phyloP scores from a whole-genome alignment of 768 basidiomycete species.

The Phlebiopsis gigantea region DNA sequence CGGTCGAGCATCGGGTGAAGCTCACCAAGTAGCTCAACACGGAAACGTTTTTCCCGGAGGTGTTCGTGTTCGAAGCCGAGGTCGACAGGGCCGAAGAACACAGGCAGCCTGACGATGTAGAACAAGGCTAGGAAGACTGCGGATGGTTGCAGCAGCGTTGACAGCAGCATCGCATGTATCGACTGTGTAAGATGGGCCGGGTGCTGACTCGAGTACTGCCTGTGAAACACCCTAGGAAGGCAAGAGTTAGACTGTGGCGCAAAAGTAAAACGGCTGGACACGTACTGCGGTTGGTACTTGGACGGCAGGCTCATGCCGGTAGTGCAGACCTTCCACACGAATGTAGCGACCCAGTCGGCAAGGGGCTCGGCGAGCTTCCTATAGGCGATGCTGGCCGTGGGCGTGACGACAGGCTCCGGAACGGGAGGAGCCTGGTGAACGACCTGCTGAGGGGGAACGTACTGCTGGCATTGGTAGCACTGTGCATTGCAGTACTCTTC shows the following conservation, averaged over 20 bases:
- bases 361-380: constrained; percentile 73
- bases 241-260: neutral
- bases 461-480: constrained; percentile 25
- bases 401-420: constrained; percentile 39
- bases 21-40: constrained; percentile 57
- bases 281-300: constrained; percentile 53
- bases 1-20: constrained; percentile 34
- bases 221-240: constrained; percentile 19
- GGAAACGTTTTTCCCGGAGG: constrained; percentile 58
- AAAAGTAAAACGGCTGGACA: constrained; percentile 10
- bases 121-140: constrained; percentile 73
- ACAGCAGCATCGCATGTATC: constrained; percentile 69
- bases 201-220: constrained; percentile 40
- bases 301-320: constrained; percentile 60
- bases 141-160: constrained; percentile 78
- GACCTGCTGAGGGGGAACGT: constrained; percentile 20
- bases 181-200: constrained; percentile 53
- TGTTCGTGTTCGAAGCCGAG: constrained; percentile 47
- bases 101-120: constrained; percentile 77
- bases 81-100: constrained; percentile 51
- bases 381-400: constrained; percentile 52
- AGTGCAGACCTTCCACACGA: constrained; percentile 80
- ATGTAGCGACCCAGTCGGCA: constrained; percentile 73
- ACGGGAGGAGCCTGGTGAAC: constrained; percentile 31
- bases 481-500: constrained; percentile 24